These are phyloP conservation scores for Aegilops bicornis DNA, from an alignment of 176 grass and related monocot species.

Conservation along the genomic window DNA sequence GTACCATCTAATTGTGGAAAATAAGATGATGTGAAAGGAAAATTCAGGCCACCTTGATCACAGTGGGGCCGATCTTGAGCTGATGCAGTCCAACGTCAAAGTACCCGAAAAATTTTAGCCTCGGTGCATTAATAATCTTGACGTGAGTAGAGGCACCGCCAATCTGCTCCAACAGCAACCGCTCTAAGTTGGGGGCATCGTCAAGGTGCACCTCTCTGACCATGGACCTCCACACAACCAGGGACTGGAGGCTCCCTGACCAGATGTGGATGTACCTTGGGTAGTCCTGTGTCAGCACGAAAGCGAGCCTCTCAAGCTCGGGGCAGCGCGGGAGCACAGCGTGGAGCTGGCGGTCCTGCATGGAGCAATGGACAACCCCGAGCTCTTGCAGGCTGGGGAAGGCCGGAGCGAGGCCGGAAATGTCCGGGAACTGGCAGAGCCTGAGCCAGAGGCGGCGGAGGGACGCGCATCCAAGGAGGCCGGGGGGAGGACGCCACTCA, in stretches of 20 bases:
- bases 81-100: constrained; percentile 43
- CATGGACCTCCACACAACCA: constrained; percentile 45
- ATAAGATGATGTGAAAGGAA: not conserved
- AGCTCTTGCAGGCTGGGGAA: constrained; percentile 30
- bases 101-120: constrained; percentile 42
- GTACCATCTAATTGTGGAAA: not conserved
- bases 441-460: constrained; percentile 40
- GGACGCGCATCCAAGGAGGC: constrained; percentile 25
- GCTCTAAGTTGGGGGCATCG: constrained; percentile 34
- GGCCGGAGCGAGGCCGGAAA: constrained; percentile 13
- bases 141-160: constrained; percentile 27
- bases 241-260: constrained; percentile 32
- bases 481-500: constrained; percentile 26
- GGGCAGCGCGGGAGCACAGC: constrained; percentile 43
- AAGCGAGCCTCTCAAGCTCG: constrained; percentile 36
- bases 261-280: constrained; percentile 53
- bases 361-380: constrained; percentile 26
- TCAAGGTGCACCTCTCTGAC: constrained; percentile 48
- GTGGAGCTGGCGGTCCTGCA: constrained; percentile 42
- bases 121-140: constrained; percentile 49
- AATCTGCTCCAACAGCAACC: constrained; percentile 38
- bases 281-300: constrained; percentile 39
- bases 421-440: constrained; percentile 45
- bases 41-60: constrained; percentile 37
- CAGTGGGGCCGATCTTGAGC: constrained; percentile 45